Evolutionary conservation across 352 stramenopile genomes (phyloP).

Genomic region (Globisporangium paddicum): DNA sequence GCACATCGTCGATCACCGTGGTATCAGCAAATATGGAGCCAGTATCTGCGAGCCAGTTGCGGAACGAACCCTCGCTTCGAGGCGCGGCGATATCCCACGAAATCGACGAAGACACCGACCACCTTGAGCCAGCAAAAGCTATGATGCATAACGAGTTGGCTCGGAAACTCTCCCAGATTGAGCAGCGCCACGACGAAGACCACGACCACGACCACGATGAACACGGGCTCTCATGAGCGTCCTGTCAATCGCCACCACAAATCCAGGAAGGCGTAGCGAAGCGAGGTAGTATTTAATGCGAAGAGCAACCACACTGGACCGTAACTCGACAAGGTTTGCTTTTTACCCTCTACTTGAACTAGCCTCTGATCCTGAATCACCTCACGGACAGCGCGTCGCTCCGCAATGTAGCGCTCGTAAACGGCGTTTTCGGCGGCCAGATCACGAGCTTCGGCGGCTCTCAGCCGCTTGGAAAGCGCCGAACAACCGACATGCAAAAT

Average conservation of each 20-base stretch:
- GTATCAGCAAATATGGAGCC: slow-evolving; percentile 18
- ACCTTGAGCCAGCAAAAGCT: not conserved
- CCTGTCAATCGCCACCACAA: not conserved
- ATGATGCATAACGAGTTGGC: slow-evolving; percentile 2
- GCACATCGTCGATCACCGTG: slow-evolving; percentile 21
- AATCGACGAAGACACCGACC: slow-evolving; percentile 3
- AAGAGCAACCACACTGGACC: not conserved
- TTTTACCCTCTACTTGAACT: not conserved
- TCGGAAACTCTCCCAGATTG: slow-evolving; percentile 10
- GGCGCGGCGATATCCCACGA: not conserved
- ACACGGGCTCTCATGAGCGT: not conserved
- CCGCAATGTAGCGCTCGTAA: too few relatives aligned
- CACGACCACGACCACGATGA: slow-evolving; percentile 9
- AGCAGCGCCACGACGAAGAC: slow-evolving; percentile 16
- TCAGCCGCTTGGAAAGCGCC: too few relatives aligned
- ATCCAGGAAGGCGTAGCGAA: not conserved
- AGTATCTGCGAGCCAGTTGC: slow-evolving; percentile 17
- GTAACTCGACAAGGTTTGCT: too few relatives aligned
- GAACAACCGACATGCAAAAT: too few relatives aligned
- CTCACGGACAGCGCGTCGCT: too few relatives aligned
- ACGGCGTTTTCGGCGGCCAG: too few relatives aligned
- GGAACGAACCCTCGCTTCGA: slow-evolving; percentile 19
- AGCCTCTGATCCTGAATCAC: not conserved
- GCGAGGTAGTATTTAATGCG: not conserved
- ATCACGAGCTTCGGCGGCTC: too few relatives aligned